A percentile compares a stretch with the other conserved stretches of the same genome.
These are phyloP conservation scores for Hemileia vastatrix DNA, from an alignment of 1,284 basidiomycete species.

Conservation along the genomic window DNA sequence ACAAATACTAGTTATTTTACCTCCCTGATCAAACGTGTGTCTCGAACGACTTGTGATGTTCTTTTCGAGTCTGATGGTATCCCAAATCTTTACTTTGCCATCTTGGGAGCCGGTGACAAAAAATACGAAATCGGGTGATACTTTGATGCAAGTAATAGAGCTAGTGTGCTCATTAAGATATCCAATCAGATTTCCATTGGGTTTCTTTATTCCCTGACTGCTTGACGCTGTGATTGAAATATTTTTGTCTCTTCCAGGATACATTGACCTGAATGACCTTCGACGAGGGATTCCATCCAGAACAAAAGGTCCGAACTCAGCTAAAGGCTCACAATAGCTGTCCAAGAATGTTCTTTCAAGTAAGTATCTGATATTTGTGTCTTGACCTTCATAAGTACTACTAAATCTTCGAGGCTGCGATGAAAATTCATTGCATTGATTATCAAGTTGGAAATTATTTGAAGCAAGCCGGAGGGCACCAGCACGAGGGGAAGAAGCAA, in stretches of 20 bases:
- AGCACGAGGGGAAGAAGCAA: constrained; percentile 1
- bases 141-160: constrained; percentile 66
- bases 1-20: constrained; percentile 40
- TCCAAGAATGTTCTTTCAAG: constrained; percentile 83
- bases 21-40: constrained; percentile 45
- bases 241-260: constrained; percentile 31
- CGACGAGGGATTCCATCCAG: constrained; percentile 48
- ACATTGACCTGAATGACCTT: constrained; percentile 40
- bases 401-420: constrained; percentile 12
- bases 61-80: constrained; percentile 64
- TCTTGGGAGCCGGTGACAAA: constrained; percentile 84
- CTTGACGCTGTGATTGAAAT: no score
- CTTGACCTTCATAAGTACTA: constrained; percentile 62
- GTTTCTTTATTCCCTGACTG: no score
- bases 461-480: constrained; percentile 17
- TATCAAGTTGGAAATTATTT: no score
- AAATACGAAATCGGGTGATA: constrained; percentile 87
- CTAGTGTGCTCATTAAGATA: constrained; percentile 77
- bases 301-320: constrained; percentile 78
- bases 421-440: background rate
- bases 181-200: constrained; percentile 66
- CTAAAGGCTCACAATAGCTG: constrained; percentile 65
- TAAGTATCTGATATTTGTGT: constrained; percentile 66
- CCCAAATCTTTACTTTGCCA: constrained; percentile 73
- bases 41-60: constrained; percentile 52